These are phyloP conservation scores for Phytophthora ramorum DNA, from an alignment of 352 stramenopile species.

Conservation along the genomic window DNA sequence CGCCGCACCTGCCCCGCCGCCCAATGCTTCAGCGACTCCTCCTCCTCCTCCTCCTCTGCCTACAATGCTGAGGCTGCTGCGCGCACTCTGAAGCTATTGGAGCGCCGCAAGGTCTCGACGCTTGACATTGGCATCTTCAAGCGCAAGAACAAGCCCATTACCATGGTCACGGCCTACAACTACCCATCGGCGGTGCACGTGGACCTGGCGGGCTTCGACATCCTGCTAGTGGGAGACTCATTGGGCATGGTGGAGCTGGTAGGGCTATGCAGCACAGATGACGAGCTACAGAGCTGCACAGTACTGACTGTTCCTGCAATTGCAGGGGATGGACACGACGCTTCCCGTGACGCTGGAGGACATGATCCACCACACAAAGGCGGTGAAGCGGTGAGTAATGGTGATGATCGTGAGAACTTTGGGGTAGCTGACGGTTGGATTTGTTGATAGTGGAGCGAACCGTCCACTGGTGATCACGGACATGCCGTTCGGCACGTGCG, in stretches of 20 bases:
- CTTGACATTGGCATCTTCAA: slow-evolving; percentile 90
- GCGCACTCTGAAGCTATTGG: slow-evolving; percentile 84
- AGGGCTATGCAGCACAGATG: slow-evolving; percentile 26
- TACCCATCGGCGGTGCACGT: slow-evolving; percentile 97
- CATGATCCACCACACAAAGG: slow-evolving; percentile 98
- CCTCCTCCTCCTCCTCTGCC: slow-evolving; percentile 12
- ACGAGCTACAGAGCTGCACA: not conserved
- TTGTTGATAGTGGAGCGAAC: slow-evolving; percentile 57
- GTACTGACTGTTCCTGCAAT: slow-evolving; percentile 12
- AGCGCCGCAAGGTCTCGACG: slow-evolving; percentile 87
- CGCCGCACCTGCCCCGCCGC: not conserved
- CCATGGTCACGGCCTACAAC: slow-evolving; percentile 99
- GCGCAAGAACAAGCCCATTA: slow-evolving; percentile 96
- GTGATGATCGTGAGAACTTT: not conserved
- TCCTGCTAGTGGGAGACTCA: slow-evolving; percentile 84
- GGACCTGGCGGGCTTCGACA: slow-evolving; percentile 88
- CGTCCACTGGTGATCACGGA: slow-evolving; percentile 96
- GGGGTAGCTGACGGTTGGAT: not conserved
- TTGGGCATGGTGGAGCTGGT: slow-evolving; percentile 98
- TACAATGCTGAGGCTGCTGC: slow-evolving; percentile 56
- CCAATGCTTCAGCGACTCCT: slow-evolving; percentile 20
- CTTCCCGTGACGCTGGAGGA: slow-evolving; percentile 97
- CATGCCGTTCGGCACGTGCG: slow-evolving; percentile 99
- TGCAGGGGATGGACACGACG: slow-evolving; percentile 87
- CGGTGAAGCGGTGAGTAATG: slow-evolving; percentile 89